Percentiles rank a stretch among this genome's conserved stretches.
These are phyloP conservation scores for Plasmodium coatneyi DNA, from an alignment of 169 alveolate species.

Conservation along the genomic window DNA sequence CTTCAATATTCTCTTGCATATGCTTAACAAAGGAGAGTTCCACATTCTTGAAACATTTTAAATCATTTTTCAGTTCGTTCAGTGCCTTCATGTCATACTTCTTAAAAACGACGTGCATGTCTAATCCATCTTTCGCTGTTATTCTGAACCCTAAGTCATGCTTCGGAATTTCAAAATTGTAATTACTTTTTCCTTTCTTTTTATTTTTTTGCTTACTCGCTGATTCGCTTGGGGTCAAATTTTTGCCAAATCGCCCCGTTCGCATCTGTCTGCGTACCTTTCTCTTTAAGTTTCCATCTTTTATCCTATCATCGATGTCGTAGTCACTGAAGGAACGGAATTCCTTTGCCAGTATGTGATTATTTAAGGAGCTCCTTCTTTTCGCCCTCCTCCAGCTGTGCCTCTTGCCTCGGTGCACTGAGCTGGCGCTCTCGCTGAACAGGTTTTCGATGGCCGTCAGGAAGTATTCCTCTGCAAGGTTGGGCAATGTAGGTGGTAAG, in stretches of 20 bases:
- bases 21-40: slow-evolving; percentile 43
- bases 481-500: background rate
- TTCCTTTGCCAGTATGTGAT: background rate
- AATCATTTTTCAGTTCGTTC: slow-evolving; percentile 54
- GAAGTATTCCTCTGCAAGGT: slow-evolving; percentile 29
- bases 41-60: slow-evolving; percentile 52
- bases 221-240: background rate
- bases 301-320: slow-evolving; percentile 58
- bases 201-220: background rate
- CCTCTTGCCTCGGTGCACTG: background rate
- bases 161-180: slow-evolving; percentile 58
- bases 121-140: slow-evolving; percentile 78
- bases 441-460: slow-evolving; percentile 34
- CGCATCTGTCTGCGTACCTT: background rate
- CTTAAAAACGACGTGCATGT: slow-evolving; percentile 76
- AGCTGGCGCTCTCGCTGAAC: slow-evolving; percentile 19
- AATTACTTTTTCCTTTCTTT: slow-evolving; percentile 6
- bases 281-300: slow-evolving; percentile 4
- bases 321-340: slow-evolving; percentile 47
- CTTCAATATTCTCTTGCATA: slow-evolving; percentile 2
- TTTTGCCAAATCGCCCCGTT: background rate
- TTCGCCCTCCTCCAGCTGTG: background rate
- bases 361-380: background rate
- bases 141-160: slow-evolving; percentile 71
- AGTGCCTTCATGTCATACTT: slow-evolving; percentile 79